Conservation (phyloP, 148 eudicot genomes). For the Persicaria maculosa region DNA sequence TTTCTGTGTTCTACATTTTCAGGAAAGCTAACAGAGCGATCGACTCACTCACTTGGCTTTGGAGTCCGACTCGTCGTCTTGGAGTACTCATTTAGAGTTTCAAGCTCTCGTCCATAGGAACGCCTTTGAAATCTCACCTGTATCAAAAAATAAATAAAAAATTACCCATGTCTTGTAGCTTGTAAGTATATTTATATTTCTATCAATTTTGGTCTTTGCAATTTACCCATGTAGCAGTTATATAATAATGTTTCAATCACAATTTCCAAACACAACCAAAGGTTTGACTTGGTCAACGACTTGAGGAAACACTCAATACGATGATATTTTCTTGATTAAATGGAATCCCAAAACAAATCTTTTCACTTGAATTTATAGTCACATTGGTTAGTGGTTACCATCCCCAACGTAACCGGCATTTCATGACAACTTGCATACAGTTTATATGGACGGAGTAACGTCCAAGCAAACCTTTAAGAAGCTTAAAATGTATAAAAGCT, state of each 20-base stretch:
- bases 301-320: background rate
- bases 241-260: background rate
- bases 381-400: background rate
- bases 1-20: too few species aligned
- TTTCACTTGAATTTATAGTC: background rate
- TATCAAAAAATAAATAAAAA: too few species aligned
- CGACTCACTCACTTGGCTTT: too few species aligned
- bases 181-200: background rate
- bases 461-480: too few species aligned
- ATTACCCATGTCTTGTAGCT: too few species aligned
- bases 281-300: background rate
- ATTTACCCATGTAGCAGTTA: background rate
- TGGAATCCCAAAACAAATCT: background rate
- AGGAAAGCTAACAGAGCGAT: too few species aligned
- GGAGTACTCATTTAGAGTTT: too few species aligned
- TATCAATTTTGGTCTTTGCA: background rate
- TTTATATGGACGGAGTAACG: too few species aligned
- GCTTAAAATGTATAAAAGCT: too few species aligned
- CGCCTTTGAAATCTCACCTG: too few species aligned
- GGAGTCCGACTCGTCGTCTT: too few species aligned
- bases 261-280: background rate
- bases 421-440: background rate
- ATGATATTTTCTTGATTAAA: slow-evolving; percentile 1
- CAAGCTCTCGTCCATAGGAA: too few species aligned
- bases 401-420: background rate